Percentiles rank a stretch among this genome's conserved stretches.
These are phyloP conservation scores for Onygenales sp. DNA, from an alignment of 2,329 filamentous ascomycete genomes.

Conservation along the genomic window DNA sequence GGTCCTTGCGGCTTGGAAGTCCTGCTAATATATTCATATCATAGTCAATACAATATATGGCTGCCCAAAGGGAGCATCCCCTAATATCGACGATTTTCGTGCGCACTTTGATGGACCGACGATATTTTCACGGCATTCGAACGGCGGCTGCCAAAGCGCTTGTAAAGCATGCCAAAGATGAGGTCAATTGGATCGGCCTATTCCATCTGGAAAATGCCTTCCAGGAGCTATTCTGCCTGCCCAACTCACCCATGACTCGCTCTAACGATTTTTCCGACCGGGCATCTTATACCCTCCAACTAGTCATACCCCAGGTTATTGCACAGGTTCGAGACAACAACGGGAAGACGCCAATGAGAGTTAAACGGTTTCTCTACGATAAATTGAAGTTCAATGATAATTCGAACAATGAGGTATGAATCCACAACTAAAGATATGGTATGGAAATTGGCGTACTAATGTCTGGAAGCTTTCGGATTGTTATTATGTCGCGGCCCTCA, in stretches of 20 bases:
- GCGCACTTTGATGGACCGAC: conserved; percentile 78
- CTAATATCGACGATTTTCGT: conserved; percentile 83
- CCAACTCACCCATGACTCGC: conserved; percentile 65
- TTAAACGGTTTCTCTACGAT: conserved; percentile 77
- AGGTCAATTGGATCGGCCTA: conserved; percentile 66
- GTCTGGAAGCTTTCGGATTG: conserved; percentile 64
- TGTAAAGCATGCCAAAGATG: conserved; percentile 63
- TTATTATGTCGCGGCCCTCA: conserved; percentile 74
- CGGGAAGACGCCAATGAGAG: conserved; percentile 67
- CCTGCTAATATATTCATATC: conserved; percentile 10
- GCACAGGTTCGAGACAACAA: conserved; percentile 64
- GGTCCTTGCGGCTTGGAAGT: background rate
- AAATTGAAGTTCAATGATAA: conserved; percentile 93
- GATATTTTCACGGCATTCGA: conserved; percentile 91
- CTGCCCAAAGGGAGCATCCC: conserved; percentile 57
- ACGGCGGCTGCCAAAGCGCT: conserved; percentile 73
- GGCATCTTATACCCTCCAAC: conserved; percentile 73
- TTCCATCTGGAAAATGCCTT: conserved; percentile 80
- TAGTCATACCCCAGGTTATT: conserved; percentile 72
- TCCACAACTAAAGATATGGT: background rate
- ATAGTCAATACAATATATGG: conserved; percentile 65
- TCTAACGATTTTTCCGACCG: conserved; percentile 90
- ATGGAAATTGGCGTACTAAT: background rate
- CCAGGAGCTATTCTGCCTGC: conserved; percentile 77
- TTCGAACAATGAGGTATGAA: conserved; percentile 58